These are phyloP conservation scores for Kodamaea laetipori DNA, from an alignment of 805 yeast species.

Conservation along the genomic window DNA sequence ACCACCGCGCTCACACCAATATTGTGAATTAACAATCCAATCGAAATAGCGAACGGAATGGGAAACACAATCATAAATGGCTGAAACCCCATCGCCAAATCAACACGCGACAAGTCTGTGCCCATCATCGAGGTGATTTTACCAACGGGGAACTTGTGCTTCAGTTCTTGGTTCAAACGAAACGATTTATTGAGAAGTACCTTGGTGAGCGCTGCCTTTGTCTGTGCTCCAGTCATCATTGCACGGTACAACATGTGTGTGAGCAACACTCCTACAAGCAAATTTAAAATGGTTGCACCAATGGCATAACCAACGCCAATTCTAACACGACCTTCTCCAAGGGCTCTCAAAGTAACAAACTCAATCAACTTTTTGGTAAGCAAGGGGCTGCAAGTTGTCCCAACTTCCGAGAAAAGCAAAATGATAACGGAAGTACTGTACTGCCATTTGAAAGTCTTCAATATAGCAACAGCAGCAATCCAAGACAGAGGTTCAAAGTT, in stretches of 20 bases:
- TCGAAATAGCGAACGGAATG: slow-evolving; percentile 24
- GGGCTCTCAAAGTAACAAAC: slow-evolving; percentile 33
- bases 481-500: slow-evolving; percentile 1
- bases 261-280: slow-evolving; percentile 23
- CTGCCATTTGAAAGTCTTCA: slow-evolving; percentile 32
- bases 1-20: slow-evolving; percentile 29
- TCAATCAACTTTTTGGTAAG: slow-evolving; percentile 38
- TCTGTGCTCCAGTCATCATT: slow-evolving; percentile 30
- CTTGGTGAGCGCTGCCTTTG: slow-evolving; percentile 28
- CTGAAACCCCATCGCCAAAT: slow-evolving; percentile 32
- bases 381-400: slow-evolving; percentile 36
- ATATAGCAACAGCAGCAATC: slow-evolving; percentile 20
- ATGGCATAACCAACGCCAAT: slow-evolving; percentile 44
- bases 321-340: slow-evolving; percentile 25
- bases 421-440: slow-evolving; percentile 24
- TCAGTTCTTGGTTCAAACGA: slow-evolving; percentile 21
- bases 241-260: slow-evolving; percentile 27
- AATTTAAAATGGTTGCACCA: slow-evolving; percentile 35
- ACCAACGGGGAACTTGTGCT: slow-evolving; percentile 24
- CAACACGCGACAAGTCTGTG: slow-evolving; percentile 29
- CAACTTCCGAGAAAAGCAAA: slow-evolving; percentile 27
- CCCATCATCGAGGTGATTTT: slow-evolving; percentile 32
- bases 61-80: slow-evolving; percentile 27
- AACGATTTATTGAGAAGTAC: slow-evolving; percentile 28
- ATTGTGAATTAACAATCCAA: slow-evolving; percentile 26